A percentile compares a stretch with the other conserved stretches of the same genome.
These are phyloP conservation scores for Thalassiosira gravida DNA, from an alignment of 352 stramenopile genomes.

Conservation along the genomic window DNA sequence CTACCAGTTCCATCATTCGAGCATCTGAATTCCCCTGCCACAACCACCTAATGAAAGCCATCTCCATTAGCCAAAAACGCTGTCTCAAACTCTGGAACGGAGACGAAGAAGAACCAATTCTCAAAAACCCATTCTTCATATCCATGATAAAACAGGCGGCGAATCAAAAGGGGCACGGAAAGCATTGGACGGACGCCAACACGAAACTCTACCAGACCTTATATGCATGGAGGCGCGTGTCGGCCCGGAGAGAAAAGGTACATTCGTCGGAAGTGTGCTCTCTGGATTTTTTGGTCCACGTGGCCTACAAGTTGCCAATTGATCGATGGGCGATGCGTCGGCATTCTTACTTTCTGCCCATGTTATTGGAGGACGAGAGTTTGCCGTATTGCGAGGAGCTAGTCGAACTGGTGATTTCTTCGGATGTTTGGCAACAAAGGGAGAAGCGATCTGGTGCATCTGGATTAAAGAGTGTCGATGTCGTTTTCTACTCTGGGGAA, in stretches of 20 bases:
- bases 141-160: slow-evolving; percentile 57
- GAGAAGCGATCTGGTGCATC: too few species aligned
- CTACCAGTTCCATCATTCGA: slow-evolving; percentile 16
- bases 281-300: slow-evolving; percentile 70
- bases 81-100: slow-evolving; percentile 71
- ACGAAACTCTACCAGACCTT: slow-evolving; percentile 69
- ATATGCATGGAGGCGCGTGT: slow-evolving; percentile 55
- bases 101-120: slow-evolving; percentile 49
- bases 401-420: slow-evolving; percentile 29
- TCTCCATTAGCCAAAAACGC: slow-evolving; percentile 72
- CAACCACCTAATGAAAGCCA: slow-evolving; percentile 68
- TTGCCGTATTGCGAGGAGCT: slow-evolving; percentile 60
- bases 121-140: slow-evolving; percentile 61
- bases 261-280: slow-evolving; percentile 61
- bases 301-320: slow-evolving; percentile 65
- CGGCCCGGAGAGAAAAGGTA: slow-evolving; percentile 45
- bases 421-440: slow-evolving; percentile 14
- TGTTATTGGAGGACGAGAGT: slow-evolving; percentile 56
- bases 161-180: slow-evolving; percentile 42
- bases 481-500: slow-evolving; percentile 33
- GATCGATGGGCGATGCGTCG: slow-evolving; percentile 47
- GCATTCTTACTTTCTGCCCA: slow-evolving; percentile 58
- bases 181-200: slow-evolving; percentile 62
- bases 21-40: slow-evolving; percentile 47
- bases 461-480: background rate